These are phyloP conservation scores for Tubosaeta sp. DNA, from an alignment of 768 basidiomycete genomes.

Conservation along the genomic window DNA sequence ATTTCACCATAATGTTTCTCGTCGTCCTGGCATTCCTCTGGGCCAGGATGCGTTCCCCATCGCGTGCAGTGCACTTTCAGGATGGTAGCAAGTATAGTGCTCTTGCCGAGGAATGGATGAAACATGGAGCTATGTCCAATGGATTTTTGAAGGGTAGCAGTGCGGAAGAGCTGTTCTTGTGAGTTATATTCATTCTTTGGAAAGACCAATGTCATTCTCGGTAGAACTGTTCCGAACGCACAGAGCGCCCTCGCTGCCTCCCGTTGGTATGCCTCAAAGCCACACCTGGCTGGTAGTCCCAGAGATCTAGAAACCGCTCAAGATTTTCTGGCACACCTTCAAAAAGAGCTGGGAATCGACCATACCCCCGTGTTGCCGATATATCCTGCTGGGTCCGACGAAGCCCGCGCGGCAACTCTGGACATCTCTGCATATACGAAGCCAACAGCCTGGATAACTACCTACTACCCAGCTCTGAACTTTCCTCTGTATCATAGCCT, in stretches of 20 bases:
- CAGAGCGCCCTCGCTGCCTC: slow-evolving; percentile 49
- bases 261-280: slow-evolving; percentile 46
- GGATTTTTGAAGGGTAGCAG: slow-evolving; percentile 30
- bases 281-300: slow-evolving; percentile 59
- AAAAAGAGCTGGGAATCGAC: slow-evolving; percentile 43
- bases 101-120: slow-evolving; percentile 18
- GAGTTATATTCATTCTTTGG: slow-evolving; percentile 11
- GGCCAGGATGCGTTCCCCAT: background rate
- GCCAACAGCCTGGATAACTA: slow-evolving; percentile 59
- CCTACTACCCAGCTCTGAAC: slow-evolving; percentile 75
- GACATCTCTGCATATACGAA: slow-evolving; percentile 36
- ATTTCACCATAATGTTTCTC: slow-evolving; percentile 9
- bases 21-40: slow-evolving; percentile 15
- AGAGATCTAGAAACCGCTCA: slow-evolving; percentile 56
- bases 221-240: slow-evolving; percentile 48
- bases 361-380: slow-evolving; percentile 35
- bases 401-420: slow-evolving; percentile 51
- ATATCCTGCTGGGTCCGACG: slow-evolving; percentile 53
- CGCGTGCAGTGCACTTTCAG: slow-evolving; percentile 2
- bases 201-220: background rate
- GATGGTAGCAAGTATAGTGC: slow-evolving; percentile 11
- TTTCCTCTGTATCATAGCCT: slow-evolving; percentile 55
- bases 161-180: slow-evolving; percentile 47
- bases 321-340: slow-evolving; percentile 49
- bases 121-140: slow-evolving; percentile 10